Conservation (phyloP, 1,284 basidiomycete species). For the Pseudozyma thailandica region DNA sequence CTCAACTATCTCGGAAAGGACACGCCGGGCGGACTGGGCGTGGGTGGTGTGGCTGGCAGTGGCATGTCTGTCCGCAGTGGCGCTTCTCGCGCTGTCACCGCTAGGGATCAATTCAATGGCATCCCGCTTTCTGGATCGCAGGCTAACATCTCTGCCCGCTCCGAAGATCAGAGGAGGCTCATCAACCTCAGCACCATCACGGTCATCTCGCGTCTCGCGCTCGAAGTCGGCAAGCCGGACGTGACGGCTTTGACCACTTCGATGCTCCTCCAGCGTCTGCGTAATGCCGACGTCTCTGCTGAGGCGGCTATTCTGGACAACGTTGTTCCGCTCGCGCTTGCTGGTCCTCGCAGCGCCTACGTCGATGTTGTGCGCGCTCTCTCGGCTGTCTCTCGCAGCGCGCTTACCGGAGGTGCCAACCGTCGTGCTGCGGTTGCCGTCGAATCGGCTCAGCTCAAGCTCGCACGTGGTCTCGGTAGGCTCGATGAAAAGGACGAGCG, state of each 20-base stretch:
- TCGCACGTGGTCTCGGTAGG: slow-evolving; percentile 52
- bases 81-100: slow-evolving; percentile 66
- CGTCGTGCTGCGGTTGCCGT: slow-evolving; percentile 64
- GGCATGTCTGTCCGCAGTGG: slow-evolving; percentile 71
- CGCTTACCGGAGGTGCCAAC: slow-evolving; percentile 66
- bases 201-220: slow-evolving; percentile 61
- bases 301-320: slow-evolving; percentile 92
- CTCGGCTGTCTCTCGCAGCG: slow-evolving; percentile 83
- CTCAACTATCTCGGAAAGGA: slow-evolving; percentile 90
- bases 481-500: slow-evolving; percentile 47
- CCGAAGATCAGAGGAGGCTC: slow-evolving; percentile 84
- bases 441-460: slow-evolving; percentile 54
- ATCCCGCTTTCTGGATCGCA: slow-evolving; percentile 41
- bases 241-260: slow-evolving; percentile 73
- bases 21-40: slow-evolving; percentile 69
- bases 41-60: slow-evolving; percentile 70
- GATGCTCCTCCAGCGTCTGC: slow-evolving; percentile 88
- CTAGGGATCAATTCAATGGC: slow-evolving; percentile 40
- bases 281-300: slow-evolving; percentile 82
- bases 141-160: slow-evolving; percentile 64
- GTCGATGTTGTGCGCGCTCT: slow-evolving; percentile 86
- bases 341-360: slow-evolving; percentile 81
- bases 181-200: slow-evolving; percentile 86
- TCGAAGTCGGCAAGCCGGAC: slow-evolving; percentile 56
- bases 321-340: slow-evolving; percentile 86